Conservation (phyloP, 805 yeast genomes). For the Candida suzukii region DNA sequence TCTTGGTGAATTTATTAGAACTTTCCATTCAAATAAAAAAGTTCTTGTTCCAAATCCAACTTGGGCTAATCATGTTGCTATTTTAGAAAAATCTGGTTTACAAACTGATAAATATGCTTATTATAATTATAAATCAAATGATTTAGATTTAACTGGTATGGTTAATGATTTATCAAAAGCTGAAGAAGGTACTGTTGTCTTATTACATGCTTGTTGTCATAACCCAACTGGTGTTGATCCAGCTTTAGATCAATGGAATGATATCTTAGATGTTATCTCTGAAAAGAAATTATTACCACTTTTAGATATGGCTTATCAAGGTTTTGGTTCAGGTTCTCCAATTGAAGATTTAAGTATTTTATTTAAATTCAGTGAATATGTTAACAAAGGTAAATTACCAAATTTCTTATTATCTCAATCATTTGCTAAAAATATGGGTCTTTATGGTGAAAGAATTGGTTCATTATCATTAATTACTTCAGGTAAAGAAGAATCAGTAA, state of each 20-base stretch:
- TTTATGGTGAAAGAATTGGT: slow-evolving; percentile 93
- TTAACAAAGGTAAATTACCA: slow-evolving; percentile 40
- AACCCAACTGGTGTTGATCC: slow-evolving; percentile 97
- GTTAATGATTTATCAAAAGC: slow-evolving; percentile 49
- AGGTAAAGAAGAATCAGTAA: slow-evolving; percentile 41
- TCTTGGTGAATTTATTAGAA: slow-evolving; percentile 66
- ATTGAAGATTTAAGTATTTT: slow-evolving; percentile 55
- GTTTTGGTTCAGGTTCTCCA: slow-evolving; percentile 82
- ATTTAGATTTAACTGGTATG: slow-evolving; percentile 60
- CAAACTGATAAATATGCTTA: slow-evolving; percentile 58
- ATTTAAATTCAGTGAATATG: slow-evolving; percentile 32
- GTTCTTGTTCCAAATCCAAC: slow-evolving; percentile 81
- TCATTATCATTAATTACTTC: slow-evolving; percentile 63
- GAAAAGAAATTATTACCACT: slow-evolving; percentile 64
- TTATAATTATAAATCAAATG: slow-evolving; percentile 55
- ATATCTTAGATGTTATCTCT: slow-evolving; percentile 58
- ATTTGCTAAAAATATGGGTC: slow-evolving; percentile 91
- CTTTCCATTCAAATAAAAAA: slow-evolving; percentile 48
- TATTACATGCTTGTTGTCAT: slow-evolving; percentile 93
- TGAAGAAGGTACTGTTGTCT: slow-evolving; percentile 54
- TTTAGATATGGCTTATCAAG: slow-evolving; percentile 94
- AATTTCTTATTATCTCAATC: slow-evolving; percentile 74
- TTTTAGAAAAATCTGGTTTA: slow-evolving; percentile 69
- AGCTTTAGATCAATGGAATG: slow-evolving; percentile 70
- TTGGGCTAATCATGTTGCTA: slow-evolving; percentile 90